Base-by-base conservation (phyloP, 805 yeast species). In the Hanseniaspora singularis region DNA sequence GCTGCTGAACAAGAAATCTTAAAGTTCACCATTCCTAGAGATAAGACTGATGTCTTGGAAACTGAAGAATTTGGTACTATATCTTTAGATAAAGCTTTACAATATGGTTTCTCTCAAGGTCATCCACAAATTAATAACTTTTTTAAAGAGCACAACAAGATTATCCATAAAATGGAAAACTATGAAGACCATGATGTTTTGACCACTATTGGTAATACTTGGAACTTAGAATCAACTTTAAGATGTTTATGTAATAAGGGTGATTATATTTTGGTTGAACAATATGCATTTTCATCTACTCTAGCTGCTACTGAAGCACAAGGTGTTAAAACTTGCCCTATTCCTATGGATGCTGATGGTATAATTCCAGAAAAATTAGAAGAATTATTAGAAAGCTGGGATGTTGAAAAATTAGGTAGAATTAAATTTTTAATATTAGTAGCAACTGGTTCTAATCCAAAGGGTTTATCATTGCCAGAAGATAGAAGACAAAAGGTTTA, bases 391-490 rank as follows among this genome's bases (percentile, higher is more conserved):
- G 73, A 70, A 51, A 67, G 72, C 59, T 88, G 96, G 96, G 70
- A 70, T 12, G 79, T 72, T 33, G 72, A 73, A 51, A 66, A 61
- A 36, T 58, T 62, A 43, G 77, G 79, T 52, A 77, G 77, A 64
- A 97, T 97, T 54, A 86, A 81, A 64, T 68, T 89, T 51, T 70
- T 89, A 55, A 92, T 92, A 74, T 79, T 92, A 33, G 85, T 89
- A 56, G 81, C 92, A 54, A 92, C 97, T 8, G 98, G 98, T 52
- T 97, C 92, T 69, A 89, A 89, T 72, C 98, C 98, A 53, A 88
- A 96, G 16, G 98, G 98, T 32, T 79, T 94, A 3, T 82, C 86
- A 20, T 69, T 92, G 57, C 69, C 81, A 30, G 65, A 58, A 23
- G 88, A 84, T 57, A 78, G 97, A 68, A 83, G 96, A 67, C 62